These are phyloP conservation scores for Plectranthus barbatus DNA, from an alignment of 257 asterid genomes.

Conservation along the genomic window DNA sequence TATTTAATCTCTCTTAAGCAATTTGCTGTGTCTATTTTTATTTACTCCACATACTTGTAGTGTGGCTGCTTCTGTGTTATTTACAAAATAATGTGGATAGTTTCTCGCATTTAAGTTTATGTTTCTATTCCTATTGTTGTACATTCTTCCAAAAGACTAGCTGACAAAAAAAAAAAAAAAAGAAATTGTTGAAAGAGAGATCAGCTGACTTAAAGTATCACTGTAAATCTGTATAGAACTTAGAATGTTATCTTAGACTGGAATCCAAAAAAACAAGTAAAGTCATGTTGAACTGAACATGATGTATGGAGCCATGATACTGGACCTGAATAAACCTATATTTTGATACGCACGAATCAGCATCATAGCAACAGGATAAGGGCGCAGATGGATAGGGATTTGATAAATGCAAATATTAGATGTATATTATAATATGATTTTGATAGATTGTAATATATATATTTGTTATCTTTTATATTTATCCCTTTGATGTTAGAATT, in stretches of 20 bases:
- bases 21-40: neutral
- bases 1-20: neutral
- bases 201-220: neutral
- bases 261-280: slow-evolving; percentile 1
- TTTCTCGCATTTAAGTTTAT: neutral
- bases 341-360: too few relatives aligned
- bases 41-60: neutral
- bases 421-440: too few relatives aligned
- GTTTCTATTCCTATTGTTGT: neutral
- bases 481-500: too few relatives aligned
- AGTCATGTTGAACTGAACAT: neutral
- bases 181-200: neutral
- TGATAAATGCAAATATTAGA: too few relatives aligned
- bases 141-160: neutral
- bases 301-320: neutral
- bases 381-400: too few relatives aligned
- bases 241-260: too few relatives aligned
- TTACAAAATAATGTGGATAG: neutral
- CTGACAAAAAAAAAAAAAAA: too few relatives aligned
- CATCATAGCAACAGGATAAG: too few relatives aligned
- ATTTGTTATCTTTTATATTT: too few relatives aligned
- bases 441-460: too few relatives aligned
- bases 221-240: neutral
- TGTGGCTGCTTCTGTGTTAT: neutral
- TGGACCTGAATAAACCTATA: neutral